phyloP scores from a whole-genome alignment of 345 rosid species.

The Populus simonii region DNA sequence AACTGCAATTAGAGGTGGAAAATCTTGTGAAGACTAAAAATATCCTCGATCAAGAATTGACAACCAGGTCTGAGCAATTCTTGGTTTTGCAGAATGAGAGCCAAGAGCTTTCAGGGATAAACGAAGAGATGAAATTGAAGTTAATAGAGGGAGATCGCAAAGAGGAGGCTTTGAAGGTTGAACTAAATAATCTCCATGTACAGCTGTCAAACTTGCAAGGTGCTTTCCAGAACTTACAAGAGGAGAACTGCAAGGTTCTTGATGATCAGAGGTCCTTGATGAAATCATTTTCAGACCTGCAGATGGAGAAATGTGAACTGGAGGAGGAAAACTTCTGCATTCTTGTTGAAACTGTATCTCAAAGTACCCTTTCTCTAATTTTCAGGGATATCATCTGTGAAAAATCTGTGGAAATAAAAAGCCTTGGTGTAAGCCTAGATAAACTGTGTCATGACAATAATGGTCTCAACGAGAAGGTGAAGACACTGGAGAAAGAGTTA shows the following conservation, averaged over 20 bases:
- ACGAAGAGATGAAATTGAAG: slow-evolving; percentile 51
- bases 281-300: slow-evolving; percentile 39
- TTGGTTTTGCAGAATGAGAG: slow-evolving; percentile 41
- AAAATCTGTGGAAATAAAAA: slow-evolving; percentile 42
- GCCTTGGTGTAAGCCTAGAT: slow-evolving; percentile 37
- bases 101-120: slow-evolving; percentile 36
- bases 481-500: slow-evolving; percentile 38
- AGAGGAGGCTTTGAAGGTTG: slow-evolving; percentile 56
- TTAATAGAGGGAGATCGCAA: slow-evolving; percentile 47
- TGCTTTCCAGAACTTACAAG: slow-evolving; percentile 43
- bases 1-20: slow-evolving; percentile 59
- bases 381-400: slow-evolving; percentile 47
- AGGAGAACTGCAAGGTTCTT: slow-evolving; percentile 45
- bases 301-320: slow-evolving; percentile 44
- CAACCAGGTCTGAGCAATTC: slow-evolving; percentile 43
- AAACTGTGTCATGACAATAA: slow-evolving; percentile 44
- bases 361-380: slow-evolving; percentile 52
- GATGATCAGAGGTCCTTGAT: slow-evolving; percentile 48
- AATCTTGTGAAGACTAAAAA: slow-evolving; percentile 46
- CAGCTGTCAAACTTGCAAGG: slow-evolving; percentile 44
- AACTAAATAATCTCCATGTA: slow-evolving; percentile 44
- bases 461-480: slow-evolving; percentile 53
- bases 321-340: slow-evolving; percentile 58
- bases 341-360: slow-evolving; percentile 50
- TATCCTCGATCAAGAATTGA: slow-evolving; percentile 44